Percentiles rank a stretch among this genome's conserved stretches.
Evolutionary conservation across 495 filamentous ascomycete genomes (phyloP).

Genomic region (Thermothielavioides terrestris): DNA sequence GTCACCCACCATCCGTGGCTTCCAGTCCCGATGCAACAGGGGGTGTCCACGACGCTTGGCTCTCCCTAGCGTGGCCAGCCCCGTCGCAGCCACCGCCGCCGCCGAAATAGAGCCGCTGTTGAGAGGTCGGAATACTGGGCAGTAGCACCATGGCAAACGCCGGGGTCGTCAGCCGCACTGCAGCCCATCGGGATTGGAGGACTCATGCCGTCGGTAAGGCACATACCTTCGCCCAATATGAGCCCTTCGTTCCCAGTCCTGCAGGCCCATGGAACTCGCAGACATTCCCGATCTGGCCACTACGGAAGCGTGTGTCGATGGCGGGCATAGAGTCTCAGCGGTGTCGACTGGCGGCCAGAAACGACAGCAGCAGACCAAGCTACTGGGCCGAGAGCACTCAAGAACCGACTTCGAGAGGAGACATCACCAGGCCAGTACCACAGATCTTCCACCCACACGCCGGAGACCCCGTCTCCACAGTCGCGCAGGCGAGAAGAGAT

Average conservation of each 20-base stretch:
- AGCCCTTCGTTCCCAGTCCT: conserved; percentile 3
- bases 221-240: conserved; percentile 13
- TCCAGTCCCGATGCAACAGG: conserved; percentile 19
- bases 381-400: too few relatives aligned
- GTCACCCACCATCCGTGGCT: conserved; percentile 1
- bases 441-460: not conserved
- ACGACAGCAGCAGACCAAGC: not conserved
- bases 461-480: not conserved
- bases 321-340: not conserved
- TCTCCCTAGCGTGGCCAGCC: conserved; percentile 2
- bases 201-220: not conserved
- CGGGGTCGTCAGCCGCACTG: conserved; percentile 28
- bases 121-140: conserved; percentile 13
- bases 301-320: too few relatives aligned
- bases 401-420: not conserved
- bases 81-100: conserved; percentile 15
- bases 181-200: conserved; percentile 14
- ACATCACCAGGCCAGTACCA: not conserved
- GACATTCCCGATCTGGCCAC: conserved; percentile 6
- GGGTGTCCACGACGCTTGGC: conserved; percentile 1
- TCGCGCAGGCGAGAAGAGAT: not conserved
- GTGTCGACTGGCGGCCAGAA: not conserved
- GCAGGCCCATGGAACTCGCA: conserved; percentile 2
- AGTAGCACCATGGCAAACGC: not conserved
- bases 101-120: conserved; percentile 6